Evolutionary conservation across 1,284 basidiomycete genomes (phyloP).

Genomic region (Hymenochaete sp.): DNA sequence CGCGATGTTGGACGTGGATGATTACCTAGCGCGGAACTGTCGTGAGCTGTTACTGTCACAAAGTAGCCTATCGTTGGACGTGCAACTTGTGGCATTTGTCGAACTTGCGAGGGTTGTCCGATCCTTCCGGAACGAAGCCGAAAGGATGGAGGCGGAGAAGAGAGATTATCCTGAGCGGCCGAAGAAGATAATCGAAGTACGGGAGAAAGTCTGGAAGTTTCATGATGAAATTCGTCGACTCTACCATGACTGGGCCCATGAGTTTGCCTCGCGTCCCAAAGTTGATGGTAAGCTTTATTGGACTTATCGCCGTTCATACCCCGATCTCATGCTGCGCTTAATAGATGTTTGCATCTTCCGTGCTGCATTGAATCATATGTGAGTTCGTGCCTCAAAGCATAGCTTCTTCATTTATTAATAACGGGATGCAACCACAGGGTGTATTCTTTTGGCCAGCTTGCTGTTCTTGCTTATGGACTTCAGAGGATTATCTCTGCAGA

Average conservation of each 20-base stretch:
- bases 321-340: not conserved
- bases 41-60: constrained; percentile 45
- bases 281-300: constrained; percentile 28
- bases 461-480: constrained; percentile 44
- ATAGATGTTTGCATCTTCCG: constrained; percentile 39
- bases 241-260: constrained; percentile 31
- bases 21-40: constrained; percentile 47
- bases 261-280: constrained; percentile 32
- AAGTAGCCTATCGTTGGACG: constrained; percentile 38
- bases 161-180: constrained; percentile 25
- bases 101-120: constrained; percentile 42
- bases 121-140: constrained; percentile 32
- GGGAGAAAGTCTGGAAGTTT: constrained; percentile 26
- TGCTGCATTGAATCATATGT: constrained; percentile 40
- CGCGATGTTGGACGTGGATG: constrained; percentile 49
- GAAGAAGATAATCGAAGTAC: constrained; percentile 7
- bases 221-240: constrained; percentile 31
- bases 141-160: constrained; percentile 22
- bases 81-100: constrained; percentile 47
- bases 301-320: not conserved
- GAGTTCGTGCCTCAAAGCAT: constrained; percentile 17
- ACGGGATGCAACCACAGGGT: constrained; percentile 29
- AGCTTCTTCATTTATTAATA: not conserved
- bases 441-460: constrained; percentile 41
- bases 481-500: constrained; percentile 34